phyloP scores from a whole-genome alignment of 2,329 filamentous ascomycete species.

The Nannizzia gypsea region DNA sequence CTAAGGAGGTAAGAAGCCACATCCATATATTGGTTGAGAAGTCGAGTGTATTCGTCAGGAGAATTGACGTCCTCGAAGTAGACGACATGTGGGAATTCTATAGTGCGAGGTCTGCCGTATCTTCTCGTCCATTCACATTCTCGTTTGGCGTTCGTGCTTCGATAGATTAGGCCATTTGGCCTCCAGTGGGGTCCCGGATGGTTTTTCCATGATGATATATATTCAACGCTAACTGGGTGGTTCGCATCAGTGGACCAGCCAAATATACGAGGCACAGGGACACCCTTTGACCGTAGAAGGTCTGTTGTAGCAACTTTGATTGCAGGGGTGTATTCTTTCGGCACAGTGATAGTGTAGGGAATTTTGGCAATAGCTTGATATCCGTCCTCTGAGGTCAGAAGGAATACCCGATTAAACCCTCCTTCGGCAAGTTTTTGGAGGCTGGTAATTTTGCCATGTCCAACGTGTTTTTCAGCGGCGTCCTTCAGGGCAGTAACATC shows the following conservation, averaged over 20 bases:
- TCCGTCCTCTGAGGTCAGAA: slow-evolving; percentile 18
- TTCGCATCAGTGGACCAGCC: slow-evolving; percentile 16
- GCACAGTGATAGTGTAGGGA: slow-evolving; percentile 16
- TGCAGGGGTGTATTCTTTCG: slow-evolving; percentile 16
- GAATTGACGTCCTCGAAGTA: slow-evolving; percentile 7
- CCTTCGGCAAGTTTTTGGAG: slow-evolving; percentile 18
- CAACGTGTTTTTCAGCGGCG: slow-evolving; percentile 1
- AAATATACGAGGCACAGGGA: slow-evolving; percentile 26
- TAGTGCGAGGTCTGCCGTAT: slow-evolving; percentile 9
- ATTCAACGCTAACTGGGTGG: slow-evolving; percentile 20
- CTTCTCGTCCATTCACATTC: slow-evolving; percentile 9
- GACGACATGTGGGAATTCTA: slow-evolving; percentile 9
- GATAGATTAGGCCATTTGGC: slow-evolving; percentile 17
- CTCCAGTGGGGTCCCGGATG: slow-evolving; percentile 14
- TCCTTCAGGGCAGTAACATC: slow-evolving; percentile 9
- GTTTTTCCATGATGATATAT: slow-evolving; percentile 20
- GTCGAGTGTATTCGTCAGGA: slow-evolving; percentile 5
- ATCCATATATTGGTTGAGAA: slow-evolving; percentile 11
- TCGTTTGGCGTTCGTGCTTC: slow-evolving; percentile 6
- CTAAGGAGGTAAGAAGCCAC: slow-evolving; percentile 10
- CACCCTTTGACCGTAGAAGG: slow-evolving; percentile 18
- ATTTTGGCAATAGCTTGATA: slow-evolving; percentile 17
- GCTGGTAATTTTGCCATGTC: slow-evolving; percentile 8
- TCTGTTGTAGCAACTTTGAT: slow-evolving; percentile 19
- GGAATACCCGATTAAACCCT: slow-evolving; percentile 18